Base-by-base conservation (phyloP, 1,284 basidiomycete species). In the Malassezia equina region DNA sequence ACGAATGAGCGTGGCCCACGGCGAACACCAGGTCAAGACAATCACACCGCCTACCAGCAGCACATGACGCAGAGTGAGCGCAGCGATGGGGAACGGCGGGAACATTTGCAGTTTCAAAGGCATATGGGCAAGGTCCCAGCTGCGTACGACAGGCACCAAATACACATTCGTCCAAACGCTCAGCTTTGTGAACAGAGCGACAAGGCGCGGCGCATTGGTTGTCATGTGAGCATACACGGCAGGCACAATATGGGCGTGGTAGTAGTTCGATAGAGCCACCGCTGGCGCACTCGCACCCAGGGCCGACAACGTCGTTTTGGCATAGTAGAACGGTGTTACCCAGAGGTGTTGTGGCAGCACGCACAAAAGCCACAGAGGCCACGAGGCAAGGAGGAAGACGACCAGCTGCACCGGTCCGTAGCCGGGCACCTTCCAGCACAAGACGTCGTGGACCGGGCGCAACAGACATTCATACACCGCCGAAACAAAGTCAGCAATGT, bases 1-100 rank as follows among this genome's bases (percentile, higher is more conserved):
- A 23, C 68, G 67, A 32, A 73, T 58, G 6, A 73, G 52, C 11
- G 58, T 64, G 32, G 65, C 66, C 68, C 71, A 75, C 7, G 73
- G 70, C 17, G 73, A 63, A 49, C 67, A 71, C 69, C 71, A 75
- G 12, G 71, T 64, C 32, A 75, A 58, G 6, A 63, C 59, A 4
- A 73, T 28, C 0, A 64, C 62, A 29, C 73, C 71, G n/a, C 60
- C 23, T 3, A 66, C 33, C 50, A 72, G 64, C 17, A 71, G 44
- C 33, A 69, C 52, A 34, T 65, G 62, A n/a, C 64, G 60, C n/a
- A 73, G 47, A 5, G 61, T 54, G 39, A 75, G 59, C 32, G 66
- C 59, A 2, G 63, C 67, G 44, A 71, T 60, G 7, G 73, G 69
- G 57, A 71, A 69, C 6, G 71, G 65, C 17, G 73, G 71, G 13